Conservation (phyloP, 164 flowering plant species). For the Santalum album region DNA sequence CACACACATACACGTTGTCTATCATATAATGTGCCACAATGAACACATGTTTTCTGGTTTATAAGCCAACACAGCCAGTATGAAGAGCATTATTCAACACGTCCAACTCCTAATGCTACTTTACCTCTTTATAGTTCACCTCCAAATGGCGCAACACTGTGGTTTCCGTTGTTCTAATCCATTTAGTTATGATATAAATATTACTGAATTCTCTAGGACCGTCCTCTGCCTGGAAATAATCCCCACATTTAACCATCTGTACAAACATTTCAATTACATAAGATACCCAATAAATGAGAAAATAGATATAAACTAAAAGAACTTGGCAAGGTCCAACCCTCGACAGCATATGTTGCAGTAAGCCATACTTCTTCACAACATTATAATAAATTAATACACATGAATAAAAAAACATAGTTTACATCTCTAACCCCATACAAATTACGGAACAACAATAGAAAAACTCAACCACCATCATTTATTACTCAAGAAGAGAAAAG, state of each 20-base stretch:
- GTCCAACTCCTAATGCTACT: too few relatives aligned
- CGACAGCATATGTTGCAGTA: too few relatives aligned
- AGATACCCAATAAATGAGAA: background rate
- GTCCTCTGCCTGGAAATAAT: conserved; percentile 80
- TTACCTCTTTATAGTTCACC: conserved; percentile 72
- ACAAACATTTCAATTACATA: conserved; percentile 11
- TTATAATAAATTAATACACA: too few relatives aligned
- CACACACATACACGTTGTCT: too few relatives aligned
- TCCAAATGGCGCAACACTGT: conserved; percentile 65
- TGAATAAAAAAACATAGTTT: too few relatives aligned
- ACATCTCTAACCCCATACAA: background rate
- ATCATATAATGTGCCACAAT: too few relatives aligned
- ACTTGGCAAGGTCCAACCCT: background rate
- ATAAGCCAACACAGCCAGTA: too few relatives aligned
- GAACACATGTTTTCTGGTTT: too few relatives aligned
- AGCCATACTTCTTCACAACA: too few relatives aligned
- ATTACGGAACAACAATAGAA: too few relatives aligned
- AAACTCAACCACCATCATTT: background rate
- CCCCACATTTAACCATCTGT: conserved; percentile 88
- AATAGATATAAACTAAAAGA: background rate
- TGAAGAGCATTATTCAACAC: too few relatives aligned
- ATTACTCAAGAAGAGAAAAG: too few relatives aligned
- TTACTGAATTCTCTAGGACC: conserved; percentile 81
- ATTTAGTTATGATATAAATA: conserved; percentile 46
- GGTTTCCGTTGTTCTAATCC: conserved; percentile 42